Percentiles rank a stretch among this genome's conserved stretches.
These are phyloP conservation scores for Batkoa obscura DNA, from an alignment of 371 early-diverging fungal genomes.

Conservation along the genomic window DNA sequence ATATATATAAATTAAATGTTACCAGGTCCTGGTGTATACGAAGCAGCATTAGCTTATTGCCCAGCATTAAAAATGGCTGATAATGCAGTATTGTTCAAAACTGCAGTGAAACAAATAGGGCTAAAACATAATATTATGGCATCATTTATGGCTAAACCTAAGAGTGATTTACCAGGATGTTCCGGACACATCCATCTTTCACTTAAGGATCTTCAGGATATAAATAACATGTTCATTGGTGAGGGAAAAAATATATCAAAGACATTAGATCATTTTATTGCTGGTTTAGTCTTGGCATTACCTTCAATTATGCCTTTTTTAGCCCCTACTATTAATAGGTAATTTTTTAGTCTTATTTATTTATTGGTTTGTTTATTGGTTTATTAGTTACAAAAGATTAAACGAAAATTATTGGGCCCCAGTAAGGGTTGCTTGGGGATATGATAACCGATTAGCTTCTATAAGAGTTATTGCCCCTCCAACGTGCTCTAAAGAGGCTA, in stretches of 20 bases:
- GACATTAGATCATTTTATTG: conserved; percentile 41
- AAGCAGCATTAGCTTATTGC: conserved; percentile 51
- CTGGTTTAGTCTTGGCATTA: conserved; percentile 50
- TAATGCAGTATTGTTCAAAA: conserved; percentile 60
- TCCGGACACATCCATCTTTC: conserved; percentile 70
- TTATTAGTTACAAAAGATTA: conserved; percentile 52
- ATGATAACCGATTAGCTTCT: conserved; percentile 54
- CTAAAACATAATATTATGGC: conserved; percentile 45
- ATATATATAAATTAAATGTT: background rate
- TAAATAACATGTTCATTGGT: conserved; percentile 33
- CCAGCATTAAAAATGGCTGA: conserved; percentile 49
- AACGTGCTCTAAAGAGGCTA: conserved; percentile 31
- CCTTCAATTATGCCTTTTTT: conserved; percentile 54
- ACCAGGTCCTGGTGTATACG: conserved; percentile 63
- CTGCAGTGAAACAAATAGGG: conserved; percentile 51
- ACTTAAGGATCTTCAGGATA: conserved; percentile 22
- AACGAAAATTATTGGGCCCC: conserved; percentile 73
- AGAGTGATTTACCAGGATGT: conserved; percentile 49
- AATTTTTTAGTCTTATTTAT: background rate
- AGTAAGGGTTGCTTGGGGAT: conserved; percentile 58
- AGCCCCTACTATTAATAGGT: conserved; percentile 66
- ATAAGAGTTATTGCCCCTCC: conserved; percentile 62
- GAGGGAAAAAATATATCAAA: no score
- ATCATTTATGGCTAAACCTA: conserved; percentile 77
- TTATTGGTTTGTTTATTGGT: conserved; percentile 1